Percentiles rank a stretch among this genome's conserved stretches.
Evolutionary conservation across 2,329 filamentous ascomycete genomes (phyloP).

Genomic region (Grosmannia penicillata): DNA sequence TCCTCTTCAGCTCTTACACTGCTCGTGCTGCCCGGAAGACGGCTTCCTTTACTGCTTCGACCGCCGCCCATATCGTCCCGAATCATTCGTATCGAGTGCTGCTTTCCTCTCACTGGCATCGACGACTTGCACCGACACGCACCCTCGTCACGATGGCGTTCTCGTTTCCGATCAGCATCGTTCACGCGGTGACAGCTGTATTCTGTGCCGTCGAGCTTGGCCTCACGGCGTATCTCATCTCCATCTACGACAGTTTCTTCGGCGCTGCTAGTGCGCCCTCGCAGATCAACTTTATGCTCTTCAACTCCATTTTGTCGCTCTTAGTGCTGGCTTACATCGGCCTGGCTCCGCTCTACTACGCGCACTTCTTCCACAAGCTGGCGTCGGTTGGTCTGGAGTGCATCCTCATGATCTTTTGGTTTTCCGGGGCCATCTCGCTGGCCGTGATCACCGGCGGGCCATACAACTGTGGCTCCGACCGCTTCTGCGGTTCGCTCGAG

Average conservation of each 20-base stretch:
- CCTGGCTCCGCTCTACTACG: slow-evolving; percentile 48
- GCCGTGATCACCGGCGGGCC: slow-evolving; percentile 48
- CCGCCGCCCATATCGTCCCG: too few relatives aligned
- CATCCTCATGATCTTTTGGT: slow-evolving; percentile 78
- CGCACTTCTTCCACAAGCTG: slow-evolving; percentile 45
- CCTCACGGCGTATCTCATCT: slow-evolving; percentile 54
- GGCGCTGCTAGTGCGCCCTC: slow-evolving; percentile 26
- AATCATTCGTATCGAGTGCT: too few relatives aligned
- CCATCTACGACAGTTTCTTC: slow-evolving; percentile 23
- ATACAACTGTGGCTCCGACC: slow-evolving; percentile 33
- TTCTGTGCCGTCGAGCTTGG: slow-evolving; percentile 47
- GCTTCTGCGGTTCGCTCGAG: slow-evolving; percentile 44
- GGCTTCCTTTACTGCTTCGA: too few relatives aligned
- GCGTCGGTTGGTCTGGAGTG: slow-evolving; percentile 53
- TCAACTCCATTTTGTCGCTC: slow-evolving; percentile 62
- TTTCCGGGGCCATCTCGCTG: slow-evolving; percentile 67
- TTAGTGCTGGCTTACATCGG: slow-evolving; percentile 57
- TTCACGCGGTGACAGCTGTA: too few relatives aligned
- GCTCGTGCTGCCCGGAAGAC: too few relatives aligned
- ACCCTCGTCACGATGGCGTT: too few relatives aligned
- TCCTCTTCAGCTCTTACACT: too few relatives aligned
- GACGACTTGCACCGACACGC: too few relatives aligned
- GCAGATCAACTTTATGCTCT: slow-evolving; percentile 63
- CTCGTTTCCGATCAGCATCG: too few relatives aligned
- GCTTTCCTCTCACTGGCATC: too few relatives aligned